These are phyloP conservation scores for Globisporangium barbulae DNA, from an alignment of 352 stramenopile genomes.

Conservation along the genomic window DNA sequence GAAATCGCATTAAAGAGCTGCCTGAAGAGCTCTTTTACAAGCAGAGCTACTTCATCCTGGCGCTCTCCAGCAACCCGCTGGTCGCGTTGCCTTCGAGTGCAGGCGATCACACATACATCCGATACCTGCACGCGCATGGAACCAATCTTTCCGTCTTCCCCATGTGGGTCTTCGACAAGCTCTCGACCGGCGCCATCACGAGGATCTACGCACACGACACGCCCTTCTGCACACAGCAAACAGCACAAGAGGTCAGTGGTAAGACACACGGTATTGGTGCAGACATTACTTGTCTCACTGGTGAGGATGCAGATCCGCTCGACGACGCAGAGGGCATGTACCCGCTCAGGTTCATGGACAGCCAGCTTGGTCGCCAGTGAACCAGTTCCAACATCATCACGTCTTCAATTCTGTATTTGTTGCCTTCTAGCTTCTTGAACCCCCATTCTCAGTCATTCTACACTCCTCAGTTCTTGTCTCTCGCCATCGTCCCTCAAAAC, in stretches of 20 bases:
- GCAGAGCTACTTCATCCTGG: constrained; percentile 26
- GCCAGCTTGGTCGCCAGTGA: neutral
- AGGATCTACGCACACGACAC: constrained; percentile 27
- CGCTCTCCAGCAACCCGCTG: constrained; percentile 29
- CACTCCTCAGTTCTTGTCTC: neutral
- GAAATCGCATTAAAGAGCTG: constrained; percentile 24
- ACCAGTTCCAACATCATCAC: neutral
- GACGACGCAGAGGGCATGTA: constrained; percentile 15
- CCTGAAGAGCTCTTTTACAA: constrained; percentile 19
- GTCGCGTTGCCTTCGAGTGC: constrained; percentile 19
- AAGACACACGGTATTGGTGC: neutral
- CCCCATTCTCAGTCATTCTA: constrained; percentile 3
- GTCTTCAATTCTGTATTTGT: neutral
- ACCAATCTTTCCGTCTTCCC: constrained; percentile 27
- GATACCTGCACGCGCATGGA: constrained; percentile 27
- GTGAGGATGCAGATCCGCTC: constrained; percentile 7
- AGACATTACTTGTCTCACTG: constrained; percentile 10
- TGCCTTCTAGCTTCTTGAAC: neutral
- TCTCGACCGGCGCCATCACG: constrained; percentile 17
- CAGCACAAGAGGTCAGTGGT: neutral
- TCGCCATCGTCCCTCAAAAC: neutral
- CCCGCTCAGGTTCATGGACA: constrained; percentile 18
- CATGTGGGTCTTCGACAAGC: constrained; percentile 25
- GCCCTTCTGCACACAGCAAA: constrained; percentile 25
- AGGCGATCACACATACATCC: constrained; percentile 3